Evolutionary conservation across 164 flowering plant genomes (phyloP).

Genomic region (Magnolia sinica): DNA sequence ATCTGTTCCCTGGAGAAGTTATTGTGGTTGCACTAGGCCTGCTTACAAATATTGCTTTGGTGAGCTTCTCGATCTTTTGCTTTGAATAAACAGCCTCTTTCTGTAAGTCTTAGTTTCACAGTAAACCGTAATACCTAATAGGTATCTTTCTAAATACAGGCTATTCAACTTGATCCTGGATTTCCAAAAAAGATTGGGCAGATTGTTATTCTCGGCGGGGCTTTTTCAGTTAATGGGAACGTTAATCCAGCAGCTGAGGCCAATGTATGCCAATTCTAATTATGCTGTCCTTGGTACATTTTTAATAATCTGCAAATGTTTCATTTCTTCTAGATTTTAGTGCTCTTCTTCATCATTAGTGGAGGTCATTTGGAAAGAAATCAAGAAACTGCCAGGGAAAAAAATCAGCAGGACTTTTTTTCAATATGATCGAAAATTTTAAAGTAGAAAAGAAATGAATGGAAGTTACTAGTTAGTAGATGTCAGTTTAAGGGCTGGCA

Average conservation of each 20-base stretch:
- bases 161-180: slow-evolving; percentile 64
- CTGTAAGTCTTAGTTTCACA: too few species aligned
- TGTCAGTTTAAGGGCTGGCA: too few species aligned
- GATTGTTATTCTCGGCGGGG: slow-evolving; percentile 88
- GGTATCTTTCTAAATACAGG: slow-evolving; percentile 37
- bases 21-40: slow-evolving; percentile 92
- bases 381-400: neutral
- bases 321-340: neutral
- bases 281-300: neutral
- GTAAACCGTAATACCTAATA: neutral
- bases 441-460: too few species aligned
- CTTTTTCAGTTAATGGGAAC: slow-evolving; percentile 89
- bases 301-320: neutral
- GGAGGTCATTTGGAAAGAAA: neutral
- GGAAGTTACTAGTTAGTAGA: too few species aligned
- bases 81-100: neutral
- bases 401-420: too few species aligned
- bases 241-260: slow-evolving; percentile 99
- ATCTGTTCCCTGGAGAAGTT: slow-evolving; percentile 68
- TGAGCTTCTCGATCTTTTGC: slow-evolving; percentile 21
- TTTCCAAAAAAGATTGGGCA: slow-evolving; percentile 67
- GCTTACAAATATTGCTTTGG: slow-evolving; percentile 89
- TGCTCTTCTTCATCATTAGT: neutral
- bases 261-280: slow-evolving; percentile 48
- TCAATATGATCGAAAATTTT: too few species aligned